These are phyloP conservation scores for Candida pseudocylindracea DNA, from an alignment of 1,139 yeast species.

Conservation along the genomic window DNA sequence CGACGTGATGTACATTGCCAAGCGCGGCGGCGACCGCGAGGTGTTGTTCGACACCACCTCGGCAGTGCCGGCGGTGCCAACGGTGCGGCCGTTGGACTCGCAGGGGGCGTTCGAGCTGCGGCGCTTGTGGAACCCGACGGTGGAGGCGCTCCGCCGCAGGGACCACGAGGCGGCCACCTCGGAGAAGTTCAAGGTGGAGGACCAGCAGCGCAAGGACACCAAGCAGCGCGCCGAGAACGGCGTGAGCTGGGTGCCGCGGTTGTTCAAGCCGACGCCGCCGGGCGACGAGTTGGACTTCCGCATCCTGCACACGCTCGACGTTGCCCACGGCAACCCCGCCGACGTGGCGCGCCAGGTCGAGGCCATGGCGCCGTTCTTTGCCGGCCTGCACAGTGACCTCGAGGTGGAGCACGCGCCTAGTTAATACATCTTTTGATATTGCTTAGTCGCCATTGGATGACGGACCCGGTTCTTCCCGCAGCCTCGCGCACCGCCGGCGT, in stretches of 20 bases:
- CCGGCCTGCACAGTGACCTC: too few species aligned
- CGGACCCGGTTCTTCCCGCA: too few species aligned
- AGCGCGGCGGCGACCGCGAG: slow-evolving; percentile 20
- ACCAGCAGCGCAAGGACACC: slow-evolving; percentile 54
- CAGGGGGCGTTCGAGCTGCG: slow-evolving; percentile 73
- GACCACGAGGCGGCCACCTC: slow-evolving; percentile 71
- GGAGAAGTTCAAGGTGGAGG: slow-evolving; percentile 72
- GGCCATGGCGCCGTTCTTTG: too few species aligned
- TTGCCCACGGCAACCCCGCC: too few species aligned
- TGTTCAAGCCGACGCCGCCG: slow-evolving; percentile 22
- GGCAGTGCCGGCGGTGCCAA: slow-evolving; percentile 32
- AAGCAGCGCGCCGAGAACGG: slow-evolving; percentile 61
- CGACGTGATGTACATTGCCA: slow-evolving; percentile 53
- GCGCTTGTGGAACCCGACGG: slow-evolving; percentile 61
- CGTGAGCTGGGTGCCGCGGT: slow-evolving; percentile 55
- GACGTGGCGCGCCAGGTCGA: too few species aligned
- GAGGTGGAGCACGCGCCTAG: too few species aligned
- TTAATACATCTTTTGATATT: too few species aligned
- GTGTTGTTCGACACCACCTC: slow-evolving; percentile 43
- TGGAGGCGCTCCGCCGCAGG: slow-evolving; percentile 51
- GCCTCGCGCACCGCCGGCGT: too few species aligned
- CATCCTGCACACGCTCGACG: too few species aligned
- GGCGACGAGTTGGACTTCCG: too few species aligned
- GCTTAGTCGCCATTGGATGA: too few species aligned
- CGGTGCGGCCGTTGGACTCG: slow-evolving; percentile 53